Evolutionary conservation across 2,329 filamentous ascomycete species (phyloP).

Genomic region (Apiospora saccharicola): DNA sequence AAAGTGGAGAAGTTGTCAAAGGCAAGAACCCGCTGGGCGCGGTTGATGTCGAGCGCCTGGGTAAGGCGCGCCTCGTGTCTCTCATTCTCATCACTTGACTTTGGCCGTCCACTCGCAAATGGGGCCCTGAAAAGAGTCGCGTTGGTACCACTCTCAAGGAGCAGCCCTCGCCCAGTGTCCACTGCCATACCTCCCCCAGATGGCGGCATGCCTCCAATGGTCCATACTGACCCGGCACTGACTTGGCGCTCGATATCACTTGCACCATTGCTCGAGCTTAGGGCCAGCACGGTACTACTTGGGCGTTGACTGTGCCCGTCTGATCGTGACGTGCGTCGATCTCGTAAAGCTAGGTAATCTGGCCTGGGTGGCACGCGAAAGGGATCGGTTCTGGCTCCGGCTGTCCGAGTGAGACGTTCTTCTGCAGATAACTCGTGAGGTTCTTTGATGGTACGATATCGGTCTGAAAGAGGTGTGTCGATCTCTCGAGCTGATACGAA

Average conservation of each 20-base stretch:
- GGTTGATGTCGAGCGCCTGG: slow-evolving; percentile 81
- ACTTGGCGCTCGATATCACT: slow-evolving; percentile 49
- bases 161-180: slow-evolving; percentile 68
- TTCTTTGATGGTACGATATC: slow-evolving; percentile 54
- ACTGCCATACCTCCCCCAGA: slow-evolving; percentile 63
- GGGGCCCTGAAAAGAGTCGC: slow-evolving; percentile 69
- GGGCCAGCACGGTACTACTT: slow-evolving; percentile 21
- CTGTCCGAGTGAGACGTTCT: slow-evolving; percentile 52
- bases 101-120: slow-evolving; percentile 51
- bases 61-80: slow-evolving; percentile 80
- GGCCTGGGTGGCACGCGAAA: slow-evolving; percentile 48
- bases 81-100: slow-evolving; percentile 66
- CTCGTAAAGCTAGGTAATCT: slow-evolving; percentile 35
- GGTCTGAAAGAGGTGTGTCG: slow-evolving; percentile 47
- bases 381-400: slow-evolving; percentile 48
- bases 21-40: slow-evolving; percentile 69
- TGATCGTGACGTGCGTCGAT: slow-evolving; percentile 38
- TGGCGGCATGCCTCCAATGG: slow-evolving; percentile 72
- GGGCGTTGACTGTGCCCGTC: slow-evolving; percentile 38
- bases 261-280: slow-evolving; percentile 24
- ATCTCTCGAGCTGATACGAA: slow-evolving; percentile 57
- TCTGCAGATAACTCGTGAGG: slow-evolving; percentile 49
- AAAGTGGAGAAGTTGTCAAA: slow-evolving; percentile 49
- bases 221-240: slow-evolving; percentile 78
- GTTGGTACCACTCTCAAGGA: slow-evolving; percentile 74